Conservation (phyloP, 495 filamentous ascomycete genomes). For the Xylaria flabelliformis region DNA sequence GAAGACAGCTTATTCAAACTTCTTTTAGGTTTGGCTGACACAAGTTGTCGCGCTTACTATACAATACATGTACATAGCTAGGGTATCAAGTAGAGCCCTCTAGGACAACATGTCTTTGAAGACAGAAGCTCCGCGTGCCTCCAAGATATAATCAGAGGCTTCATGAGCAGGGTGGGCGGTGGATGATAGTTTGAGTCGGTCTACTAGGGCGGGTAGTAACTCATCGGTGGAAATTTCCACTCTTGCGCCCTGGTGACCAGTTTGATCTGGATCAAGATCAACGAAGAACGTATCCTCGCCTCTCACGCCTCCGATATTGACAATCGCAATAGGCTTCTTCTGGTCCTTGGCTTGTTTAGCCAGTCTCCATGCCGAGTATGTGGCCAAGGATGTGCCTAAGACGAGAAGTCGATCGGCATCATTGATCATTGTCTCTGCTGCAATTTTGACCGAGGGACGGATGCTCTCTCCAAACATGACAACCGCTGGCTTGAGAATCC, state of each 20-base stretch:
- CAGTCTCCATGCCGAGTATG: conserved; percentile 92
- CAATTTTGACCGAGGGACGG: conserved; percentile 64
- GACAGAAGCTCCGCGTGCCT: conserved; percentile 40
- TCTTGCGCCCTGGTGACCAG: conserved; percentile 56
- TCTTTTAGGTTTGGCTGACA: conserved; percentile 42
- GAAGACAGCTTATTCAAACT: conserved; percentile 42
- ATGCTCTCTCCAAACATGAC: conserved; percentile 97
- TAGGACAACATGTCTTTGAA: conserved; percentile 62
- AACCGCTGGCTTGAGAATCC: conserved; percentile 88
- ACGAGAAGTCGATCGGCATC: conserved; percentile 75
- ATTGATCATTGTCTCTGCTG: conserved; percentile 83
- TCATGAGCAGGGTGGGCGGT: conserved; percentile 18
- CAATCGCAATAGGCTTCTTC: conserved; percentile 82
- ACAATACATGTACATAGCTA: conserved; percentile 33
- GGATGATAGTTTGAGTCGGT: conserved; percentile 41
- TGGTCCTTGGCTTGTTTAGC: conserved; percentile 80
- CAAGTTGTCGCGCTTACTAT: conserved; percentile 18
- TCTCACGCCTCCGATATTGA: conserved; percentile 84
- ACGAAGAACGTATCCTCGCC: conserved; percentile 76
- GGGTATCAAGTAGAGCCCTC: conserved; percentile 7
- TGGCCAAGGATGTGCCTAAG: conserved; percentile 87
- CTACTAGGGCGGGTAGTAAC: conserved; percentile 60
- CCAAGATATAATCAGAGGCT: conserved; percentile 22
- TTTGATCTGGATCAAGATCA: conserved; percentile 52
- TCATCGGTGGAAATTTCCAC: conserved; percentile 61